Evolutionary conservation across 257 asterid species (phyloP).

Genomic region (Gardenia jasminoides): DNA sequence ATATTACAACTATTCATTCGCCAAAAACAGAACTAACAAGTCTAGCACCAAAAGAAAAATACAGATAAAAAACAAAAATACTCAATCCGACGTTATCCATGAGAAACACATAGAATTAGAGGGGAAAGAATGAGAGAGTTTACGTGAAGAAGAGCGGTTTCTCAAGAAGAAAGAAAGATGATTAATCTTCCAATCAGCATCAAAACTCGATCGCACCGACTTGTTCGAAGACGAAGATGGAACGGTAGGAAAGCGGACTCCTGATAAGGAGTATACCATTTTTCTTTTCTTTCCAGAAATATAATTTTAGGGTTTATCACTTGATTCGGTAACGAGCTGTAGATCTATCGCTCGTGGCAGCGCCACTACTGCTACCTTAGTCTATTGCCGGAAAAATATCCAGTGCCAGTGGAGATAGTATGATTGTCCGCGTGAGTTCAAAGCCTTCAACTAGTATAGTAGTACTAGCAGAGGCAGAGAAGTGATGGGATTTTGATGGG

Average conservation of each 20-base stretch:
- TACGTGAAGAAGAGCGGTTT: slow-evolving; percentile 47
- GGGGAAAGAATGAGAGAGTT: not conserved
- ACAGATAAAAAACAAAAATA: not conserved
- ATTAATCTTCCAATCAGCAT: slow-evolving; percentile 28
- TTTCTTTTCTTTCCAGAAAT: not conserved
- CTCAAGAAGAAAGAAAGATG: slow-evolving; percentile 33
- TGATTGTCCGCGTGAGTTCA: too few relatives aligned
- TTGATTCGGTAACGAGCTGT: too few relatives aligned
- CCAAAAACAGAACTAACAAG: not conserved
- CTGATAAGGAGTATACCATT: slow-evolving; percentile 73
- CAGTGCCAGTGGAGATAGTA: too few relatives aligned
- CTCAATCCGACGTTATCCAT: not conserved
- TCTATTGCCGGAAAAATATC: too few relatives aligned
- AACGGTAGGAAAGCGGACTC: slow-evolving; percentile 54
- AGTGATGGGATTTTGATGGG: too few relatives aligned
- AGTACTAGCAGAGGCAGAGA: too few relatives aligned
- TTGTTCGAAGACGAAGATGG: slow-evolving; percentile 40
- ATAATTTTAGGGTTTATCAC: not conserved
- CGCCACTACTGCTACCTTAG: not conserved
- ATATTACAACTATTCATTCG: not conserved
- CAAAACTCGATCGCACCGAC: slow-evolving; percentile 34
- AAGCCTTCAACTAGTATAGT: too few relatives aligned
- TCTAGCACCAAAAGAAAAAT: too few relatives aligned
- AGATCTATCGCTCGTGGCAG: slow-evolving; percentile 4
- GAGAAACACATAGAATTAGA: too few relatives aligned